These are phyloP conservation scores for Pyracantha coccinea DNA, from an alignment of 331 rosid genomes.

Conservation along the genomic window DNA sequence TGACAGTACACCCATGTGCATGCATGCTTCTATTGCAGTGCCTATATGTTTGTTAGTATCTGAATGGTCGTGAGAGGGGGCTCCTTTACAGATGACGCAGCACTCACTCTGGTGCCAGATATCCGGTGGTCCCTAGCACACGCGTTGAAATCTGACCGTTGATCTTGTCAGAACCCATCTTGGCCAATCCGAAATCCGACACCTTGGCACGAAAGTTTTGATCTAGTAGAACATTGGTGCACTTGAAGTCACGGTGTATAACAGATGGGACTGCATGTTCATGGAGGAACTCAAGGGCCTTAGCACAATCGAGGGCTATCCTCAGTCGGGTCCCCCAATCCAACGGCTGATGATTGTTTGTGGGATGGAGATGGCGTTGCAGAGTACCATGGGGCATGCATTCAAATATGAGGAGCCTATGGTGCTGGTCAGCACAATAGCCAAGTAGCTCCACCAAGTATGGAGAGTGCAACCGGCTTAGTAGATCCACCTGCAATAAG, in stretches of 20 bases:
- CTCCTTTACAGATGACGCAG: conserved; percentile 11
- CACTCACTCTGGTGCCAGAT: conserved; percentile 98
- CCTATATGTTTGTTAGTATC: not conserved
- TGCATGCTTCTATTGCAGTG: conserved; percentile 22
- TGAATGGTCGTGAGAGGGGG: conserved; percentile 14
- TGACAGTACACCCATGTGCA: conserved; percentile 35
- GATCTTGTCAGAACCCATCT: conserved; percentile 78
- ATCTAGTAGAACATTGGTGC: conserved; percentile 57
- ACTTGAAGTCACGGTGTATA: conserved; percentile 90
- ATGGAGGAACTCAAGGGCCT: conserved; percentile 82
- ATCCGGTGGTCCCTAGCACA: conserved; percentile 92
- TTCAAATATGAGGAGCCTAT: conserved; percentile 74
- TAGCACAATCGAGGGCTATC: conserved; percentile 96
- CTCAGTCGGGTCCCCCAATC: conserved; percentile 85
- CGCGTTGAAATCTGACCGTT: conserved; percentile 83
- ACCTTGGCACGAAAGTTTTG: conserved; percentile 82
- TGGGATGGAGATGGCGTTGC: conserved; percentile 57
- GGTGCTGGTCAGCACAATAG: conserved; percentile 93
- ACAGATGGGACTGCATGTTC: conserved; percentile 71
- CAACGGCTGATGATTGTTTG: conserved; percentile 38
- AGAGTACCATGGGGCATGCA: conserved; percentile 73
- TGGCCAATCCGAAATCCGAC: conserved; percentile 79
- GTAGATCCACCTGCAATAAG: conserved; percentile 71
- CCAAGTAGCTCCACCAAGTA: conserved; percentile 83
- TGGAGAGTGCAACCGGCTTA: conserved; percentile 70